phyloP scores from a whole-genome alignment of 768 basidiomycete species.

The Pleurotus tuoliensis region DNA sequence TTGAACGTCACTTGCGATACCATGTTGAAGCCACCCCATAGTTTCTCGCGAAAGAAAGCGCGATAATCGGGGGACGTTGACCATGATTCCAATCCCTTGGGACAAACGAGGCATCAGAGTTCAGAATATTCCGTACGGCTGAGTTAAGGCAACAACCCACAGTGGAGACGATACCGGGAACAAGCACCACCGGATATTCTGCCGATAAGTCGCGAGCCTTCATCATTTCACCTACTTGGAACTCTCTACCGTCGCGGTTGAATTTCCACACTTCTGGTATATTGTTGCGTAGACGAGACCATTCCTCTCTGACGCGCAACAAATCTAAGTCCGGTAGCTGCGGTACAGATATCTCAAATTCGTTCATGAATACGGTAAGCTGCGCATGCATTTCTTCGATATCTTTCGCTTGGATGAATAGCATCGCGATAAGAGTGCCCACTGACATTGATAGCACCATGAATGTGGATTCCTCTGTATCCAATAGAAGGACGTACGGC shows the following conservation, averaged over 20 bases:
- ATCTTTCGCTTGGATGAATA: conserved; percentile 63
- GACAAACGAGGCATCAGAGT: neutral
- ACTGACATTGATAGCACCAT: conserved; percentile 35
- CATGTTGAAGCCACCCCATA: conserved; percentile 81
- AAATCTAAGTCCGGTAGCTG: conserved; percentile 63
- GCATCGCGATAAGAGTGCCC: conserved; percentile 59
- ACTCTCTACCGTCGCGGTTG: conserved; percentile 76
- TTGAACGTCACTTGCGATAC: conserved; percentile 79
- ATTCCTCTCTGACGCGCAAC: conserved; percentile 66
- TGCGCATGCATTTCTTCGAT: conserved; percentile 68
- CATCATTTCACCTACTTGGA: conserved; percentile 69
- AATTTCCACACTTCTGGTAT: conserved; percentile 84
- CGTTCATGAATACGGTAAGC: conserved; percentile 60
- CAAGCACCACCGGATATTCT: conserved; percentile 75
- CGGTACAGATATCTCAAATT: conserved; percentile 66
- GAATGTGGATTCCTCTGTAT: neutral
- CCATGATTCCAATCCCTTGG: conserved; percentile 88
- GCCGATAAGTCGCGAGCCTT: conserved; percentile 63
- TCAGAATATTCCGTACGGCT: neutral
- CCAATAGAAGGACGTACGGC: conserved; percentile 36
- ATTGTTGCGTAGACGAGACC: conserved; percentile 59
- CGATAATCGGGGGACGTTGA: conserved; percentile 82
- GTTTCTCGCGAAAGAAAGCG: conserved; percentile 87
- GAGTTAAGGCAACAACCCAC: conserved; percentile 32
- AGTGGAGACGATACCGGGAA: conserved; percentile 89